Evolutionary conservation across 208 protist species (phyloP), one percentile per base, ranked within the genome.

Genomic region (Strigomonas culicis): DNA sequence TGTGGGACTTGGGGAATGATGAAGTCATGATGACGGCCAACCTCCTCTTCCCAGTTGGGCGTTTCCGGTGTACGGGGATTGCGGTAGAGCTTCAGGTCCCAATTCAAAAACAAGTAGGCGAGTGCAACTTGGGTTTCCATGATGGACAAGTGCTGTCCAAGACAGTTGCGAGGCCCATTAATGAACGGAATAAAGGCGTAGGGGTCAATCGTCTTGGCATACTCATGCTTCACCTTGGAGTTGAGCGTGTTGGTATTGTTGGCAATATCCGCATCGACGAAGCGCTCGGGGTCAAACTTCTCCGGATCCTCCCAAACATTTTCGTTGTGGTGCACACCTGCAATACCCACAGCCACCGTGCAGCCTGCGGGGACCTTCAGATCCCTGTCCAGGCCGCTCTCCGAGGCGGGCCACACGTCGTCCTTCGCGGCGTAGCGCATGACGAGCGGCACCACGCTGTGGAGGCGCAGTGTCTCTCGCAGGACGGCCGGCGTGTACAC

Each of bases 151-250:
- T 96, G 89, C 66, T 97, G 92, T 8, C 92, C 92, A 24, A 97
- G 82, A 76, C 92, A 97, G 65, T 97, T 95, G 70, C 90, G 89
- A 1, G 92, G 92, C 2, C 92, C 92, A 59, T 93, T 94, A 68
- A 97, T 97, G 68, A 97, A 97, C 10, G 92, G 92, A 60, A 97
- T 86, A 72, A 90, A 97, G 21, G 84, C 81, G 68, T 87, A 96
- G 10, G 90, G 90, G 63, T 96, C 86, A 62, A 93, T 89, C 47
- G 63, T 68, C 67, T 88, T 87, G 44, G 82, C 43, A 63, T 75
- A 85, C 21, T 22, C 36, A 4, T 58, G 13, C 25, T 58, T 58
- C 44, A 75, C 72, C n/a, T 77, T 52, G 44, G 49, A 57, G 34
- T 77, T 75, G 25, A 82, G 58, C 32, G 72, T 68, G 56, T 86